phyloP scores from a whole-genome alignment of 2,329 filamentous ascomycete genomes.

The Eutypa lata region DNA sequence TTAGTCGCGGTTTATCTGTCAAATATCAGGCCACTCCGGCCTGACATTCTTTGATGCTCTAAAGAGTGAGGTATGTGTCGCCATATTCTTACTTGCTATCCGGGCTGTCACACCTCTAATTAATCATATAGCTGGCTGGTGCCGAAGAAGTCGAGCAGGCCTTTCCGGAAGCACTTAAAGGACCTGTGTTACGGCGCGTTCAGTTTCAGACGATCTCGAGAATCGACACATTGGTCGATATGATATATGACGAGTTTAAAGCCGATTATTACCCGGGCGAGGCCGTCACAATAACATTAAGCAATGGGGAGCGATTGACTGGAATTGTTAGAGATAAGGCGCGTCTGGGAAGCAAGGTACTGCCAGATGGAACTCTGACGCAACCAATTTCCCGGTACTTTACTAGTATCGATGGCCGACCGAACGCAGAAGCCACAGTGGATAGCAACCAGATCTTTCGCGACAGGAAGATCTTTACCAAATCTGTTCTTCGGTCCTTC shows the following conservation, averaged over 20 bases:
- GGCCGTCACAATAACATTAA: slow-evolving; percentile 69
- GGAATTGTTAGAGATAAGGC: slow-evolving; percentile 84
- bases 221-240: slow-evolving; percentile 75
- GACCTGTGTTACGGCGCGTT: slow-evolving; percentile 83
- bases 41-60: slow-evolving; percentile 91
- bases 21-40: slow-evolving; percentile 90
- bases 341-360: slow-evolving; percentile 61
- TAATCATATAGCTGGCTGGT: slow-evolving; percentile 59
- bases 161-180: slow-evolving; percentile 88
- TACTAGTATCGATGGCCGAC: slow-evolving; percentile 67
- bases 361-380: slow-evolving; percentile 67
- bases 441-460: slow-evolving; percentile 80
- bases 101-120: slow-evolving; percentile 16
- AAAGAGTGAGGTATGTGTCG: slow-evolving; percentile 74
- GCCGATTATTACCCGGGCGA: slow-evolving; percentile 90
- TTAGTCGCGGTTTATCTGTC: slow-evolving; percentile 86
- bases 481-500: slow-evolving; percentile 88
- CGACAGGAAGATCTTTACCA: slow-evolving; percentile 90
- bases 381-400: slow-evolving; percentile 76
- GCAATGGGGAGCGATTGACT: slow-evolving; percentile 65
- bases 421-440: slow-evolving; percentile 71
- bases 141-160: slow-evolving; percentile 86
- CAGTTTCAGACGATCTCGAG: slow-evolving; percentile 88
- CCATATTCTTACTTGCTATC: background rate
- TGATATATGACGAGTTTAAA: slow-evolving; percentile 76